These are phyloP conservation scores for Uronychia binucleata DNA, from an alignment of 73 alveolate species.

Conservation along the genomic window DNA sequence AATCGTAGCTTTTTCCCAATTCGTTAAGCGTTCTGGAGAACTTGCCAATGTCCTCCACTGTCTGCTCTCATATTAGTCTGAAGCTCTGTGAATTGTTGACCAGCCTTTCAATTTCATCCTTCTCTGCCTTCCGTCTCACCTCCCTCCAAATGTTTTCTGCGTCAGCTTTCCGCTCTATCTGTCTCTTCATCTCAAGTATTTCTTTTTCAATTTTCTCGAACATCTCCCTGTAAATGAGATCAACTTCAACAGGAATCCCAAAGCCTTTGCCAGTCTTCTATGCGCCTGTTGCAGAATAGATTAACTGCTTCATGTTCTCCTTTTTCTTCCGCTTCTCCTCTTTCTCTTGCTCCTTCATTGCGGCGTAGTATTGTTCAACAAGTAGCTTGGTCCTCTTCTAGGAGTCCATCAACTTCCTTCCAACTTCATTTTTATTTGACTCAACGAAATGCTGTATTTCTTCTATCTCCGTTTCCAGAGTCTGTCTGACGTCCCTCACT, in stretches of 20 bases:
- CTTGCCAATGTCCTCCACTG: background rate
- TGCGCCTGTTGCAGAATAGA: background rate
- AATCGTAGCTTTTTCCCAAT: slow-evolving; percentile 7
- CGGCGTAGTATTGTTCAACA: background rate
- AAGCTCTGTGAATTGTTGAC: background rate
- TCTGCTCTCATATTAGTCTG: background rate
- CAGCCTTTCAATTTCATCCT: background rate
- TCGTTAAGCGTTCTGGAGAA: background rate
- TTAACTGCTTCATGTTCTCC: background rate
- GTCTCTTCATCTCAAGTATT: background rate
- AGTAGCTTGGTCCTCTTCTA: background rate
- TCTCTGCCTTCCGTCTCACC: background rate
- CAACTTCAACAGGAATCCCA: background rate
- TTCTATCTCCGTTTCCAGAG: background rate
- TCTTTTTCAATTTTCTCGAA: background rate
- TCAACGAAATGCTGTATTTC: background rate
- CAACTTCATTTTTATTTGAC: background rate
- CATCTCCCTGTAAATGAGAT: background rate
- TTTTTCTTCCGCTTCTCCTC: background rate
- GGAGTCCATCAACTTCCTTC: background rate
- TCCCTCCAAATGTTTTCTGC: background rate
- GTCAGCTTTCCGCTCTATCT: background rate
- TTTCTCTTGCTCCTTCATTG: background rate
- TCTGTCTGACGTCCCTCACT: background rate
- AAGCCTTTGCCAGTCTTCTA: background rate